phyloP scores from a whole-genome alignment of 192 early-diverging fungal genomes.

The Haplosporangium gracile region DNA sequence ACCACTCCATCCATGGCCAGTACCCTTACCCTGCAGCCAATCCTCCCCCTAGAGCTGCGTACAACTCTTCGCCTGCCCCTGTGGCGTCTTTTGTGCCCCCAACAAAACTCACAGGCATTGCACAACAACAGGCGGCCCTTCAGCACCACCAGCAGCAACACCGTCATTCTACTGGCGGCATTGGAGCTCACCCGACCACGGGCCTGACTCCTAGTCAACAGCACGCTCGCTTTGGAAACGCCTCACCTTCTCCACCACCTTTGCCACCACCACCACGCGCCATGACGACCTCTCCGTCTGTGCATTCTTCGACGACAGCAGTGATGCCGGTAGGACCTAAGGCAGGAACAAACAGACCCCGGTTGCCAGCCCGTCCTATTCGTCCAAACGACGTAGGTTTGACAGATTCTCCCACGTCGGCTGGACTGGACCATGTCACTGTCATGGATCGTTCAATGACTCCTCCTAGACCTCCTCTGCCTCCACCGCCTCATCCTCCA shows the following conservation, averaged over 20 bases:
- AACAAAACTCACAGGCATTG: slow-evolving; percentile 24
- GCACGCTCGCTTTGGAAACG: slow-evolving; percentile 41
- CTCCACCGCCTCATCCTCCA: slow-evolving; percentile 31
- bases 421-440: slow-evolving; percentile 17
- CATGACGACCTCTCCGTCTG: slow-evolving; percentile 27
- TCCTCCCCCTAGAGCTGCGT: background rate
- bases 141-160: slow-evolving; percentile 36
- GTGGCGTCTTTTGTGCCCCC: slow-evolving; percentile 33
- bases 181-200: slow-evolving; percentile 3
- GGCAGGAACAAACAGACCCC: slow-evolving; percentile 18
- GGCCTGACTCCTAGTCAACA: slow-evolving; percentile 36
- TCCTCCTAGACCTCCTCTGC: slow-evolving; percentile 44
- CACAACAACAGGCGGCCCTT: slow-evolving; percentile 15
- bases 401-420: background rate
- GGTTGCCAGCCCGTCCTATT: slow-evolving; percentile 35
- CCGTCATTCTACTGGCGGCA: slow-evolving; percentile 34
- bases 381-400: slow-evolving; percentile 11
- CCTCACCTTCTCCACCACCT: slow-evolving; percentile 50
- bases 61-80: slow-evolving; percentile 41
- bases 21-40: slow-evolving; percentile 5
- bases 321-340: background rate
- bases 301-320: background rate
- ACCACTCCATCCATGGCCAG: background rate
- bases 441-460: slow-evolving; percentile 47
- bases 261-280: slow-evolving; percentile 52